A percentile compares a stretch with the other conserved stretches of the same genome.
Evolutionary conservation across 1,284 basidiomycete species (phyloP).

Genomic region (Rhodotorula glutinis): DNA sequence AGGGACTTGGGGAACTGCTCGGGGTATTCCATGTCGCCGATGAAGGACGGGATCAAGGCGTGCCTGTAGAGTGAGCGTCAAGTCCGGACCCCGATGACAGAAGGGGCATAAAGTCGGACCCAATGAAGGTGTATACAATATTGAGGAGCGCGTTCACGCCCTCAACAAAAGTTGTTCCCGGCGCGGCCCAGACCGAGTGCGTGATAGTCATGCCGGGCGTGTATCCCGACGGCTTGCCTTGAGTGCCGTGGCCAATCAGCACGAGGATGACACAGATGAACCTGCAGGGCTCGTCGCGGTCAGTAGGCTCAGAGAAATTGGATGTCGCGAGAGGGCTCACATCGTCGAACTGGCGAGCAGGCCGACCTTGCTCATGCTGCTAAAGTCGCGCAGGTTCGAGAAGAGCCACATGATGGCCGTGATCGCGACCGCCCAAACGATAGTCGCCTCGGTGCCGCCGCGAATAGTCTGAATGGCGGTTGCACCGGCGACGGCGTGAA

Average conservation of each 20-base stretch:
- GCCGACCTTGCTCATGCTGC: slow-evolving; percentile 39
- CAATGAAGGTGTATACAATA: slow-evolving; percentile 37
- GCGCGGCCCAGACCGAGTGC: slow-evolving; percentile 43
- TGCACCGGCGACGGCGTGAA: slow-evolving; percentile 51
- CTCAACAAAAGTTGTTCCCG: slow-evolving; percentile 59
- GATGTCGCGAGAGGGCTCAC: too few relatives aligned
- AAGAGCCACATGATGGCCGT: slow-evolving; percentile 34
- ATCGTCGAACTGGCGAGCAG: slow-evolving; percentile 34
- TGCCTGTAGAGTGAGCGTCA: slow-evolving; percentile 57
- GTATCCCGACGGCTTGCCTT: slow-evolving; percentile 20
- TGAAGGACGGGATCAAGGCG: slow-evolving; percentile 54
- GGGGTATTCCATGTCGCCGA: slow-evolving; percentile 58
- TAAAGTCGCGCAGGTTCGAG: slow-evolving; percentile 42
- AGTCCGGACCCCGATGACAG: slow-evolving; percentile 44
- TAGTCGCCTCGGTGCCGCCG: slow-evolving; percentile 58
- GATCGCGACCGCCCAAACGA: slow-evolving; percentile 57
- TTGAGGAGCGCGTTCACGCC: slow-evolving; percentile 54
- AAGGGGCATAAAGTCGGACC: not conserved
- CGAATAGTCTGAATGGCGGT: slow-evolving; percentile 59
- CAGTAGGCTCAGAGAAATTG: too few relatives aligned
- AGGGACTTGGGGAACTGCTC: slow-evolving; percentile 57
- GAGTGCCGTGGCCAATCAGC: slow-evolving; percentile 32
- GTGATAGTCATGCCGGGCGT: slow-evolving; percentile 12
- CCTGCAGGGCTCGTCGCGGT: not conserved
- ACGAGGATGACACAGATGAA: slow-evolving; percentile 41